Conservation (phyloP, 2,329 filamentous ascomycete species). For the Coccinonectria pachysandricola region DNA sequence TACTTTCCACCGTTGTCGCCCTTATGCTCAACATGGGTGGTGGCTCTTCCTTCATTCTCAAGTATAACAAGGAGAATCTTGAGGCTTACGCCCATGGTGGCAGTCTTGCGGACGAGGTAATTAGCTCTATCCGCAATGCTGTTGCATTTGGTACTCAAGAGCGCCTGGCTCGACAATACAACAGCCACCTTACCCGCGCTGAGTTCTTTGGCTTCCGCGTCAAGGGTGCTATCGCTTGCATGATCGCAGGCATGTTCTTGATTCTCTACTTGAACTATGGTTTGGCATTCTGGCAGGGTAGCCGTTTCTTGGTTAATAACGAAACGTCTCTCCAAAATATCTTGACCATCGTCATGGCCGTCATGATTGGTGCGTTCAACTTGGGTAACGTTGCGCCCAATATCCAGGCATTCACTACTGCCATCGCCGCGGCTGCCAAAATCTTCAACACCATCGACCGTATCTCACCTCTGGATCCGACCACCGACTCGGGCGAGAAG, state of each 20-base stretch:
- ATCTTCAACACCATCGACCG: constrained; percentile 94
- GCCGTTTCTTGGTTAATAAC: constrained; percentile 57
- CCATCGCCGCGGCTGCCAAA: constrained; percentile 75
- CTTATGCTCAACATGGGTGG: constrained; percentile 68
- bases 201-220: constrained; percentile 67
- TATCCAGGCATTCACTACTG: constrained; percentile 74
- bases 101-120: constrained; percentile 84
- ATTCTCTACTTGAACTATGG: constrained; percentile 82
- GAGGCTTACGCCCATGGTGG: constrained; percentile 75
- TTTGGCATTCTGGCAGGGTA: constrained; percentile 82
- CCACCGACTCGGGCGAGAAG: constrained; percentile 56
- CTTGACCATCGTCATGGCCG: constrained; percentile 76
- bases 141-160: constrained; percentile 90
- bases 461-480: constrained; percentile 70
- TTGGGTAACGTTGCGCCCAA: constrained; percentile 83
- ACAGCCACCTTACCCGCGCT: constrained; percentile 60
- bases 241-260: constrained; percentile 77
- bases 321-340: constrained; percentile 59
- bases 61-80: constrained; percentile 68
- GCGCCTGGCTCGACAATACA: constrained; percentile 80
- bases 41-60: constrained; percentile 65
- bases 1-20: constrained; percentile 70
- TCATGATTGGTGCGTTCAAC: constrained; percentile 89
- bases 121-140: constrained; percentile 87
- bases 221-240: constrained; percentile 61